phyloP scores from a whole-genome alignment of 345 rosid genomes.

The Eucalyptus tenuipes region DNA sequence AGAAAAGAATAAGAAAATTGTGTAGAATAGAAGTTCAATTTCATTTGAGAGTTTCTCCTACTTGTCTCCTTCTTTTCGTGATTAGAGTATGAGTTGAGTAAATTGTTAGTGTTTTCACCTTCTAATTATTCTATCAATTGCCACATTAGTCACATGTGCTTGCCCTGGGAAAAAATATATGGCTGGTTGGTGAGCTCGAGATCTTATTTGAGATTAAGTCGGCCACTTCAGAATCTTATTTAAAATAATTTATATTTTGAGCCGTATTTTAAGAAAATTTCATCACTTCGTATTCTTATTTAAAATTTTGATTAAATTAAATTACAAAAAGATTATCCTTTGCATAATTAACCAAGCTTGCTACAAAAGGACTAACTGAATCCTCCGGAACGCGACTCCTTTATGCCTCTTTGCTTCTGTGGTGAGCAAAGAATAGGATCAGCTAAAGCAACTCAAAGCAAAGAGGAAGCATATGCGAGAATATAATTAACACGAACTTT shows the following conservation, averaged over 20 bases:
- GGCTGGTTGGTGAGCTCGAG: accelerated
- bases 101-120: accelerated
- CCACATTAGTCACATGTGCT: background rate
- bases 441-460: background rate
- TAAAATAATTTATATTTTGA: too few relatives aligned
- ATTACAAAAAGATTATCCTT: background rate
- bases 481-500: background rate
- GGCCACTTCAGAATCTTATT: accelerated
- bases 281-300: background rate
- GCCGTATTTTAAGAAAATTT: accelerated
- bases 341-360: background rate
- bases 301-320: too few relatives aligned
- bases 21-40: background rate
- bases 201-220: accelerated
- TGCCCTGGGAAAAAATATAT: too few relatives aligned
- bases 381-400: background rate
- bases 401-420: background rate
- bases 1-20: accelerated
- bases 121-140: background rate
- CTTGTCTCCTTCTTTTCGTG: background rate
- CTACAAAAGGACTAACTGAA: background rate
- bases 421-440: background rate
- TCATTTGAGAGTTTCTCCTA: background rate
- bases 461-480: background rate
- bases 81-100: background rate